Base-by-base conservation (phyloP, 805 yeast genomes). In the Saccharomycodes ludwigii region DNA sequence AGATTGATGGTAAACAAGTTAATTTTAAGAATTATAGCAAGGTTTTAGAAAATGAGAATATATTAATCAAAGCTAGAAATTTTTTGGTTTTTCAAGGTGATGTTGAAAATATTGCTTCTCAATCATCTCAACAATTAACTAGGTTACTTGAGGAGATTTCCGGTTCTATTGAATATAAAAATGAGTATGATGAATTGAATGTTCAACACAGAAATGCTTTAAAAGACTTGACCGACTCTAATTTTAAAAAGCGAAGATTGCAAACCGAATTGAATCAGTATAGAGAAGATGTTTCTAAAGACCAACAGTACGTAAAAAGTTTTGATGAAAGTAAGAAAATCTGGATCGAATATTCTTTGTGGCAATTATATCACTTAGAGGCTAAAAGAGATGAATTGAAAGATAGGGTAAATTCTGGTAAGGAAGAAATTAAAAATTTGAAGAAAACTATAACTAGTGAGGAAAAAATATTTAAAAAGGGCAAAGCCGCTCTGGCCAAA, bases 51-150 rank as follows among this genome's bases (percentile, higher is more conserved):
- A 60, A 63, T 5, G 93, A 88, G 48, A 82, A 83, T 46, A 84
- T 88, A 34, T 58, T 86, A 37, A 79, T 85, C 41, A 83, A 80
- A 48, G 95, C 96, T 1, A 69, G 83, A 48, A 91, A 91, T 52
- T 88, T 88, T 46, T 59, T 91, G 38, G 97, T 91, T 6, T 85
- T 88, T 50, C 98, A 91, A 60, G 97, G 98, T 38, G 97, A 88
- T 50, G 94, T 91, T 31, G 97, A 88, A 52, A 79, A 76, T 43
- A 75, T 91, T 24, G 97, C 97, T 0, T 68, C 94, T 0, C 94
- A 86, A 50, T 73, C 88, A 0, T 73, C 96, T 0, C 54, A 56
- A 16, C 94, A 84, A 23, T 63, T 91, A 37, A 72, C 93, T 2
- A 65, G 59, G 27, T 54, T 86, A 38, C 61, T 91, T 33, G 98